Evolutionary conservation across 148 eudicot genomes (phyloP), one percentile per base, ranked within the genome.

Genomic region (Dianthus caryophyllus): DNA sequence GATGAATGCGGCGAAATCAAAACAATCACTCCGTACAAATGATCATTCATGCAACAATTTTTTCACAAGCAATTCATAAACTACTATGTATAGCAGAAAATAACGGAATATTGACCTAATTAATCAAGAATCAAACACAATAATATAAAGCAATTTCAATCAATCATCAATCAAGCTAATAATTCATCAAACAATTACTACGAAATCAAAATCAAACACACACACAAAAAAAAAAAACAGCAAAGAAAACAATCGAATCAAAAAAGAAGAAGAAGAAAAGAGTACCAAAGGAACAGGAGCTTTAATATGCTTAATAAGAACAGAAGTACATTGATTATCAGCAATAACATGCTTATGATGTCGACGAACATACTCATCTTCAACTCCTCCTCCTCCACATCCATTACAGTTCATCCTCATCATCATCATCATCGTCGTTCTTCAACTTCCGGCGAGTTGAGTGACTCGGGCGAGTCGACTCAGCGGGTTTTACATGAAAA

Each of bases 261-360:
- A 11, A 11, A 17, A 55, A 58, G n/a, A 14, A 8, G 20, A 31
- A 48, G 9, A 50, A 25, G 67, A 14, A 33, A 26, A 51, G 72
- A 63, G 2, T 87, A 87, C 97, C 69, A 85, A 85, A 77, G 76
- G 88, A 64, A 90, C 79, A 66, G 97, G 97, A 17, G 97, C 94
- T 71, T 81, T 90, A 67, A 90, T 80, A 76, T 84, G 97, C 78
- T 87, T 85, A 72, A 90, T 77, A 36, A 90, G 88, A 39, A 84
- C 63, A 26, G 97, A 90, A 71, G 75, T 84, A 71, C 91, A 87
- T 77, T 85, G 97, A 82, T 83, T 78, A 47, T 76, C 86, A 6
- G 72, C 76, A 5, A 75, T 71, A 73, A 69, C 84, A 61, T 85
- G 94, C 52, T 43, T 69, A 55, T 90, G 97, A 66, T 84, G 85